A percentile compares a stretch with the other conserved stretches of the same genome.
Evolutionary conservation across 306 rosid species (phyloP).

Genomic region (Corylus heterophylla): DNA sequence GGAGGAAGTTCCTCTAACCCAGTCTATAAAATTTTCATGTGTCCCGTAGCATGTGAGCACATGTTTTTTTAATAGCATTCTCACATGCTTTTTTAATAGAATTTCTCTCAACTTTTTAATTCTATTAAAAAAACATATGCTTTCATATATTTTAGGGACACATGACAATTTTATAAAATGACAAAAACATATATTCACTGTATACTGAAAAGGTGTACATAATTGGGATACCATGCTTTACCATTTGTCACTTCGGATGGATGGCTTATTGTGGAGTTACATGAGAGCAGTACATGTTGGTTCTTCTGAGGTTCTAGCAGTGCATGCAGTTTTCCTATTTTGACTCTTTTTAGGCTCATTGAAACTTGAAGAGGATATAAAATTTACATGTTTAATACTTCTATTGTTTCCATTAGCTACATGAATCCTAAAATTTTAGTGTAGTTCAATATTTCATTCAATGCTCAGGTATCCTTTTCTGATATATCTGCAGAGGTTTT

Average conservation of each 20-base stretch:
- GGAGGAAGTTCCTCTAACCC: no score
- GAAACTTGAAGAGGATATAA: not conserved
- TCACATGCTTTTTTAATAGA: no score
- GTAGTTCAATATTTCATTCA: conserved; percentile 1
- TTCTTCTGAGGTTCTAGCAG: not conserved
- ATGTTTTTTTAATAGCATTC: no score
- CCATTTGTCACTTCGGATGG: not conserved
- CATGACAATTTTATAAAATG: no score
- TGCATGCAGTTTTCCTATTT: not conserved
- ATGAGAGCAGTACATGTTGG: not conserved
- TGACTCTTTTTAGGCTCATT: not conserved
- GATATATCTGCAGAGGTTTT: conserved; percentile 78
- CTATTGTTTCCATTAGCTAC: not conserved
- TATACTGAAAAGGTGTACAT: not conserved
- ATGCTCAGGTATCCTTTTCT: not conserved
- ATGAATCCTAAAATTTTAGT: not conserved
- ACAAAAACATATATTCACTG: not conserved
- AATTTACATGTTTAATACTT: not conserved
- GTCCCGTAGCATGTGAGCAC: no score
- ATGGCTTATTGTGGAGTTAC: not conserved
- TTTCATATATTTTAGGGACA: no score
- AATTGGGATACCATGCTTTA: not conserved
- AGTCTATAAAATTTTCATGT: no score
- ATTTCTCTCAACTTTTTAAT: no score
- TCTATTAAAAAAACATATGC: no score